Evolutionary conservation across 2,329 filamentous ascomycete genomes (phyloP), one percentile per base, ranked within the genome.

Genomic region (Hypoxylon sp.): DNA sequence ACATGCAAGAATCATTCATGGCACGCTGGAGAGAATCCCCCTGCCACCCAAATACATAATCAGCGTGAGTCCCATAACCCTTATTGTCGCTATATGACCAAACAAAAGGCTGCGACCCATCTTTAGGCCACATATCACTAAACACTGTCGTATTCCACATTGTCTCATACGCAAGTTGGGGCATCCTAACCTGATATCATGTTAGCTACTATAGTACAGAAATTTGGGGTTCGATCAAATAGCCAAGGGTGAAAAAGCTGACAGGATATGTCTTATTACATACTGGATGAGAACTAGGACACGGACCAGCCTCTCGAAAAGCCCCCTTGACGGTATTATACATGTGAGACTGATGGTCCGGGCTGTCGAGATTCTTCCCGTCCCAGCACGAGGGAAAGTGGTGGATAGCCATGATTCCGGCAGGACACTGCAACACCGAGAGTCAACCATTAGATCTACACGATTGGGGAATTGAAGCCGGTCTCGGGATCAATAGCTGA

Each of bases 131-230:
- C 22, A 79, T 69, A 73, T 77, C 69, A 53, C 78, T 77, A 66
- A 81, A 81, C 35, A 63, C 63, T 3, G 74, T 72, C 46, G 78
- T 80, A 58, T 82, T 77, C 79, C 81, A 83, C 74, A 83, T 81
- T 44, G 82, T 80, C 70, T 83, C 82, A 73, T 81, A 73, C 8
- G 71, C 67, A 5, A 83, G 71, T 63, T 83, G 82, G 1, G 81
- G 77, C 19, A 84, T 76, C 5, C 78, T 78, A 1, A 79, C 75
- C 35, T 39, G 14, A 39, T 14, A 6, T 39, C n/a, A 39, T 14
- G 14, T 39, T n/a, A 39, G 35, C 14, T n/a, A n/a, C 13, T 37
- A 37, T 5, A n/a, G 1, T 39, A n/a, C n/a, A 39, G 14, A 39
- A 11, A 35, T 35, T n/a, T 13, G 13, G 13, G n/a, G 35, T n/a